Conservation (phyloP, 73 alveolate species). For the Paramecium caudatum region DNA sequence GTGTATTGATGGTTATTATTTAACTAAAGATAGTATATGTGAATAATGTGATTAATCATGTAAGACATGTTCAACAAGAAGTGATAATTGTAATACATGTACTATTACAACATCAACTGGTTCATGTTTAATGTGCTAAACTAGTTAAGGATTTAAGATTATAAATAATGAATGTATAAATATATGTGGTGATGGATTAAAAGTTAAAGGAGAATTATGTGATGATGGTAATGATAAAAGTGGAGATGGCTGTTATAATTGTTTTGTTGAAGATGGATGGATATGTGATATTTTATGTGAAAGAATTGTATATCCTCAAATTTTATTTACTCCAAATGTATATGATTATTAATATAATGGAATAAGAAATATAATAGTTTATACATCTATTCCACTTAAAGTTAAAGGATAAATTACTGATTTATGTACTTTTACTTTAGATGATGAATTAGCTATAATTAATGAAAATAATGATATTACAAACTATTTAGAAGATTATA, state of each 20-base stretch:
- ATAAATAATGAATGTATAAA: neutral
- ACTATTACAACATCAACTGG: neutral
- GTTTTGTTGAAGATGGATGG: slow-evolving; percentile 55
- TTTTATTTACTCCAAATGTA: neutral
- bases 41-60: slow-evolving; percentile 42
- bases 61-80: neutral
- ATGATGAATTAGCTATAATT: neutral
- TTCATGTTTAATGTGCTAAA: slow-evolving; percentile 7
- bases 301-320: neutral
- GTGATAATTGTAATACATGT: slow-evolving; percentile 36
- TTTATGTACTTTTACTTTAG: neutral
- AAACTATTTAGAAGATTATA: neutral
- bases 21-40: neutral
- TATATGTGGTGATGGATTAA: slow-evolving; percentile 60
- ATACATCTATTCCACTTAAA: neutral
- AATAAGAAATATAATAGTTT: slow-evolving; percentile 12
- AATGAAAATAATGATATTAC: neutral
- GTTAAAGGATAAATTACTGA: neutral
- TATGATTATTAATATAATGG: slow-evolving; percentile 9
- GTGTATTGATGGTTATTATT: slow-evolving; percentile 57
- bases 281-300: slow-evolving; percentile 2
- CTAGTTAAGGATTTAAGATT: neutral
- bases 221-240: slow-evolving; percentile 63
- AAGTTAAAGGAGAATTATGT: slow-evolving; percentile 33
- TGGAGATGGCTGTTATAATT: slow-evolving; percentile 48